These are phyloP conservation scores for Fusarium sp. DNA, from an alignment of 2,329 filamentous ascomycete genomes.

Conservation along the genomic window DNA sequence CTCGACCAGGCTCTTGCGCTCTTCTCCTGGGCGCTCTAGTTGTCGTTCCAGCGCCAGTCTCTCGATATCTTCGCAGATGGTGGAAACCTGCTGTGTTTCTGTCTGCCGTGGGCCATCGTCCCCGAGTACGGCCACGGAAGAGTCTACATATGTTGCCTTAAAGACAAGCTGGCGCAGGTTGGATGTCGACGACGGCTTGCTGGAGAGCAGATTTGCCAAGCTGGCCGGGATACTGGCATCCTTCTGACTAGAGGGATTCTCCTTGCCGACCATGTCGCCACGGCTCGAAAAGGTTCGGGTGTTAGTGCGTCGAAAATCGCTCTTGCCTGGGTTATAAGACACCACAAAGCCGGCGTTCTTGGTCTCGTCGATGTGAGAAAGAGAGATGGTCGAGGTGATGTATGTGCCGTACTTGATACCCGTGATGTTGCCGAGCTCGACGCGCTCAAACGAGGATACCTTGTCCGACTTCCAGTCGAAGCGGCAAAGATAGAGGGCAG, in stretches of 20 bases:
- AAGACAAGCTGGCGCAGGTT: conserved; percentile 28
- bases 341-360: conserved; percentile 88
- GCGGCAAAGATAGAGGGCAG: conserved; percentile 86
- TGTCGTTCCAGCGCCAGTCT: conserved; percentile 67
- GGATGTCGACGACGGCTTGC: conserved; percentile 41
- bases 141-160: conserved; percentile 54
- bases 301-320: conserved; percentile 82
- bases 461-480: conserved; percentile 98
- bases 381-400: conserved; percentile 86
- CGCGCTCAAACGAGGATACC: conserved; percentile 88
- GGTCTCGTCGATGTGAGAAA: conserved; percentile 78
- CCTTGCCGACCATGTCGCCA: conserved; percentile 45
- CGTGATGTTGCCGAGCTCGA: conserved; percentile 79
- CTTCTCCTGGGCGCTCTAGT: conserved; percentile 54
- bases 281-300: conserved; percentile 79
- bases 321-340: conserved; percentile 76
- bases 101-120: conserved; percentile 56
- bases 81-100: conserved; percentile 66
- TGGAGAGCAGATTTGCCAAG: conserved; percentile 56
- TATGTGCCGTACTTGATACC: conserved; percentile 85
- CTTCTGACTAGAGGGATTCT: conserved; percentile 30
- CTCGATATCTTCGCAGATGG: conserved; percentile 81
- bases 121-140: conserved; percentile 65
- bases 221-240: conserved; percentile 45
- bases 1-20: conserved; percentile 60